These are phyloP conservation scores for Caloboletus firmus DNA, from an alignment of 1,284 basidiomycete species.

Conservation along the genomic window DNA sequence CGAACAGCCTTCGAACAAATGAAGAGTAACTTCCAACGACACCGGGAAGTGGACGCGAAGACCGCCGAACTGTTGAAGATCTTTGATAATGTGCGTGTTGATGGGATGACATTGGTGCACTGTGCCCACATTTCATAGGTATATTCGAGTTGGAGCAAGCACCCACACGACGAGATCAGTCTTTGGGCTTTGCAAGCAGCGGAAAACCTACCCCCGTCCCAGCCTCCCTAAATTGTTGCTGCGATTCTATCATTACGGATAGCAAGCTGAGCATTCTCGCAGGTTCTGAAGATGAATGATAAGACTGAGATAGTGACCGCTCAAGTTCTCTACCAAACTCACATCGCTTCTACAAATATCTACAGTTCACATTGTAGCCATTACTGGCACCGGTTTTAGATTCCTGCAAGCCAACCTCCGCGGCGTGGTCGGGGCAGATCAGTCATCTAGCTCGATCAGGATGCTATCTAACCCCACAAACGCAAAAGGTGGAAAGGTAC, in stretches of 20 bases:
- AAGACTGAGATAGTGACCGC: neutral
- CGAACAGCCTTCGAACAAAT: constrained; percentile 46
- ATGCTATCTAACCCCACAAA: neutral
- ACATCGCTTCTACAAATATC: neutral
- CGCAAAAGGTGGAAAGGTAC: neutral
- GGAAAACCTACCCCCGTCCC: constrained; percentile 46
- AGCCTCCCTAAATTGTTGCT: constrained; percentile 16
- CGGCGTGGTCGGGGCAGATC: no score
- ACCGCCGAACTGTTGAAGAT: constrained; percentile 48
- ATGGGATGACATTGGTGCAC: neutral
- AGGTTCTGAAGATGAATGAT: neutral
- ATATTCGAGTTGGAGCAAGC: constrained; percentile 51
- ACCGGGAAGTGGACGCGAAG: constrained; percentile 48
- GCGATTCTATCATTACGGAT: neutral
- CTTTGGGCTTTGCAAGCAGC: constrained; percentile 60
- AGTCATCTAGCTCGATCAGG: neutral
- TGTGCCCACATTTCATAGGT: constrained; percentile 40
- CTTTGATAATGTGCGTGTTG: constrained; percentile 51
- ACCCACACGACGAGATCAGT: constrained; percentile 61
- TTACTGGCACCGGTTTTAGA: neutral
- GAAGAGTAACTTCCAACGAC: constrained; percentile 46
- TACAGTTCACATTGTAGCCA: neutral
- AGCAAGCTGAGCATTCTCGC: neutral
- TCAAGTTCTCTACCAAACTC: neutral
- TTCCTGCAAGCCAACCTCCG: neutral